Percentiles rank a stretch among this genome's conserved stretches.
Conservation (phyloP, 345 rosid species). For the Gossypium rotundifolium region DNA sequence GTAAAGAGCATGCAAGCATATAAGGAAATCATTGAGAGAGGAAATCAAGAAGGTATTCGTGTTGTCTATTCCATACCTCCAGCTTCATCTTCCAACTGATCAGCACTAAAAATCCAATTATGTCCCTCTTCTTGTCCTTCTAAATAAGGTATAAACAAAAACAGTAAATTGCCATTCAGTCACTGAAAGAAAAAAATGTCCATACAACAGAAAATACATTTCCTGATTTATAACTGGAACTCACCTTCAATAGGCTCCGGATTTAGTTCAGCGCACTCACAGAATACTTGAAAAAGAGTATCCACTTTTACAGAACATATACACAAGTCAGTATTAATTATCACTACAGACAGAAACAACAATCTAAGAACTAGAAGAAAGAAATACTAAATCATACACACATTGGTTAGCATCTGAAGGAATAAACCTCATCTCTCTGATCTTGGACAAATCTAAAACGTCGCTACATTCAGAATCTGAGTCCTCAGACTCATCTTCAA, state of each 20-base stretch:
- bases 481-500: constrained; percentile 47
- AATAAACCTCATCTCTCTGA: constrained; percentile 86
- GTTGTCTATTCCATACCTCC: constrained; percentile 28
- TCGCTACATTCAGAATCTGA: constrained; percentile 56
- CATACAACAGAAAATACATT: background rate
- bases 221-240: constrained; percentile 6
- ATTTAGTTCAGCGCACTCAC: constrained; percentile 91
- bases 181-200: background rate
- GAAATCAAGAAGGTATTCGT: background rate
- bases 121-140: constrained; percentile 45
- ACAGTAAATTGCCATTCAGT: background rate
- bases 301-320: constrained; percentile 57
- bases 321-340: background rate
- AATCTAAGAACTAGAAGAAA: background rate
- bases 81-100: constrained; percentile 47
- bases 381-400: constrained; percentile 23
- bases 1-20: background rate
- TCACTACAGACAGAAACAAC: background rate
- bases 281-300: constrained; percentile 70
- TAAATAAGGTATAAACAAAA: constrained; percentile 9
- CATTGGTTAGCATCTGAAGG: constrained; percentile 83
- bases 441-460: constrained; percentile 52
- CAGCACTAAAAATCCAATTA: constrained; percentile 84
- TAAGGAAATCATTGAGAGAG: background rate
- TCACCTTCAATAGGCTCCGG: constrained; percentile 84